phyloP scores from a whole-genome alignment of 345 rosid genomes.

The Hypericum androsaemum region DNA sequence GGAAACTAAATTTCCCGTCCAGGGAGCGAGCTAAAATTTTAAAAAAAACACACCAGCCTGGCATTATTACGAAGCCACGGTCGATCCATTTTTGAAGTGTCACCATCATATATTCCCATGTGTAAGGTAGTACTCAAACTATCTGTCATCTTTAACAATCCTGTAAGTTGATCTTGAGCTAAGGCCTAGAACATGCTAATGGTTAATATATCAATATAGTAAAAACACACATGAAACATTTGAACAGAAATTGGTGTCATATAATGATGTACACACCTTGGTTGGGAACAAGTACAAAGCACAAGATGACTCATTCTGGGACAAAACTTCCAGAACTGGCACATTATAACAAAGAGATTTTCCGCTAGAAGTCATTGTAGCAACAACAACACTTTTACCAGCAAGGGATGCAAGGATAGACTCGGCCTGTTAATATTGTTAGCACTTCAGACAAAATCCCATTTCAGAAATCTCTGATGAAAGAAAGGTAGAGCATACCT shows the following conservation, averaged over 20 bases:
- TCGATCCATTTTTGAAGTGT: constrained; percentile 61
- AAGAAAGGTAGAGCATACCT: constrained; percentile 39
- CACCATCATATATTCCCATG: constrained; percentile 91
- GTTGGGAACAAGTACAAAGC: constrained; percentile 92
- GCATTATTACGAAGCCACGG: constrained; percentile 54
- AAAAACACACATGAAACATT: background rate
- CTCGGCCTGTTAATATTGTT: constrained; percentile 47
- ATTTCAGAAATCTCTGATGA: constrained; percentile 7
- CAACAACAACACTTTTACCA: constrained; percentile 72
- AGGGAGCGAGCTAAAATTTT: constrained; percentile 10
- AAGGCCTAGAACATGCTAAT: constrained; percentile 52
- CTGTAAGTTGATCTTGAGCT: constrained; percentile 92
- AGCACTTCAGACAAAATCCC: constrained; percentile 5
- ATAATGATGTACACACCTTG: constrained; percentile 41
- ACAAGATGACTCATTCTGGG: constrained; percentile 53
- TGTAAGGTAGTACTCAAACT: constrained; percentile 38
- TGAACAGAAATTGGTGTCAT: background rate
- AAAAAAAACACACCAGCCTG: constrained; percentile 67
- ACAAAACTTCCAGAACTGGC: constrained; percentile 77
- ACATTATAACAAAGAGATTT: constrained; percentile 95
- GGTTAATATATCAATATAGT: constrained; percentile 1
- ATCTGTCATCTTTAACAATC: constrained; percentile 40
- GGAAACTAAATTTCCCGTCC: constrained; percentile 12
- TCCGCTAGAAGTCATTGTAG: constrained; percentile 97
- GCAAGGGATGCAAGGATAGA: constrained; percentile 63